Evolutionary conservation across 345 rosid species (phyloP).

Genomic region (Rhizophora apiculata): DNA sequence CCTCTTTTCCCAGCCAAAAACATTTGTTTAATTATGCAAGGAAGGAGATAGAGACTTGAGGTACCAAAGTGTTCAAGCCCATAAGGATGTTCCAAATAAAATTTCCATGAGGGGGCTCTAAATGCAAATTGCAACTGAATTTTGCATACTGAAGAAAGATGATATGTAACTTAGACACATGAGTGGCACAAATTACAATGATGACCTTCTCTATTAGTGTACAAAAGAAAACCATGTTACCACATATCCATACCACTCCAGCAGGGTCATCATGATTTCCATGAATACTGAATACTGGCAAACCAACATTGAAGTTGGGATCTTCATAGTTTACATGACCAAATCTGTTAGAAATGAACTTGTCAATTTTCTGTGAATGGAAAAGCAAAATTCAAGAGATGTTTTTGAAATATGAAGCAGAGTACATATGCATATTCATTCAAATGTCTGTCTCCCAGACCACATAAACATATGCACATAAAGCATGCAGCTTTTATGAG

Average conservation of each 20-base stretch:
- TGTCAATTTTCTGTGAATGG: conserved; percentile 10
- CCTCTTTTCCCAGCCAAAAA: no score
- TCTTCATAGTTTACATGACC: conserved; percentile 99
- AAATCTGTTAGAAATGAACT: conserved; percentile 50
- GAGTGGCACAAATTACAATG: not conserved
- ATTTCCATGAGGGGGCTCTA: no score
- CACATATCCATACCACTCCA: conserved; percentile 74
- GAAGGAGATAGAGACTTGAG: no score
- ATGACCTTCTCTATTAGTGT: not conserved
- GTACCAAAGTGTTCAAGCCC: no score
- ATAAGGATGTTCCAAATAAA: no score
- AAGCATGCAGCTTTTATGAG: not conserved
- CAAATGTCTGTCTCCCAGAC: not conserved
- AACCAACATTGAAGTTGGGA: conserved; percentile 95
- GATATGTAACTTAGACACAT: not conserved
- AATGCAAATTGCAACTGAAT: no score
- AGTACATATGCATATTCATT: not conserved
- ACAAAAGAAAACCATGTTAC: conserved; percentile 5
- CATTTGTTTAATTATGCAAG: no score
- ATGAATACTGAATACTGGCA: conserved; percentile 96
- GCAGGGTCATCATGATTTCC: conserved; percentile 99
- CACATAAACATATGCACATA: not conserved
- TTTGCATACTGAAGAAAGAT: not conserved
- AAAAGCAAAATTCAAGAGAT: not conserved
- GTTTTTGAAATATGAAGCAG: not conserved